Conservation (phyloP, 2,329 filamentous ascomycete genomes). For the Curvularia verruculosa region DNA sequence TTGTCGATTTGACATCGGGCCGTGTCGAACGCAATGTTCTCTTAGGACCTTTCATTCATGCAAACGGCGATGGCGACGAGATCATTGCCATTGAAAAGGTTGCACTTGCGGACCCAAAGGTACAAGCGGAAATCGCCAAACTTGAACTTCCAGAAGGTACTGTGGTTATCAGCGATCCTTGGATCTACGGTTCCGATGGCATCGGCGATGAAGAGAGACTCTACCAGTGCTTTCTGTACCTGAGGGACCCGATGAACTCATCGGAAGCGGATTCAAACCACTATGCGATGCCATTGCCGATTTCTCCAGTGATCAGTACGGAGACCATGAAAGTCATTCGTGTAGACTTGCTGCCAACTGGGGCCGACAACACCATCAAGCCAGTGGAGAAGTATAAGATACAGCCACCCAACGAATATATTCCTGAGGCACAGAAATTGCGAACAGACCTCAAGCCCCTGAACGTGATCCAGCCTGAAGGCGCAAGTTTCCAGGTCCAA, state of each 20-base stretch:
- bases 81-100: constrained; percentile 64
- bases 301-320: constrained; percentile 70
- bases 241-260: constrained; percentile 66
- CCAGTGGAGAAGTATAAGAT: constrained; percentile 64
- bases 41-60: constrained; percentile 64
- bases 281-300: constrained; percentile 70
- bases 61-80: constrained; percentile 64
- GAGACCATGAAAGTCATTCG: constrained; percentile 68
- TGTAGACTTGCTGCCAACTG: constrained; percentile 72
- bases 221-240: constrained; percentile 71
- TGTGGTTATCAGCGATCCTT: constrained; percentile 65
- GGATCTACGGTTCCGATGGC: constrained; percentile 70
- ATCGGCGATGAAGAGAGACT: constrained; percentile 56
- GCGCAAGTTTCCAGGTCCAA: constrained; percentile 64
- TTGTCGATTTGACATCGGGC: constrained; percentile 59
- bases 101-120: constrained; percentile 61
- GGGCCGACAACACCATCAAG: constrained; percentile 64
- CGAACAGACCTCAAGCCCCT: constrained; percentile 68
- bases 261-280: constrained; percentile 69
- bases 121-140: constrained; percentile 65
- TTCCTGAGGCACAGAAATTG: constrained; percentile 66
- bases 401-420: constrained; percentile 68
- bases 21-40: constrained; percentile 63
- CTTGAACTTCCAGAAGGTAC: constrained; percentile 63
- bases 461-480: constrained; percentile 68